phyloP scores from a whole-genome alignment of 1,139 yeast genomes.

The Taphrina confusa region DNA sequence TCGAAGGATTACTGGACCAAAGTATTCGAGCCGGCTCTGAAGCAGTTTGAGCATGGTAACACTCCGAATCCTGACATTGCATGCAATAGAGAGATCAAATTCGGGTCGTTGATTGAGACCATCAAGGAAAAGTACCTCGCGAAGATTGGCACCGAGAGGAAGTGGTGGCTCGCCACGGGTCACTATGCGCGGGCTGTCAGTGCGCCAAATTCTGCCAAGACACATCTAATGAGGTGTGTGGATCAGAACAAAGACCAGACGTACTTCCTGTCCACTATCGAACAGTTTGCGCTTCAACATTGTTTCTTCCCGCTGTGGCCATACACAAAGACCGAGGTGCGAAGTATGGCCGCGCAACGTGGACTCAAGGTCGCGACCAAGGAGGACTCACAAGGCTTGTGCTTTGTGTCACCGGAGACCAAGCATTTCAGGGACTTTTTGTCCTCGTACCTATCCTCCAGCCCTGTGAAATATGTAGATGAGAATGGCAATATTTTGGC shows the following conservation, averaged over 20 bases:
- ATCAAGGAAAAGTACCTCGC: constrained; percentile 35
- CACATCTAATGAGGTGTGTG: constrained; percentile 58
- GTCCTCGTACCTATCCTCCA: constrained; percentile 67
- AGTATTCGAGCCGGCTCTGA: constrained; percentile 90
- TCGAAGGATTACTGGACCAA: constrained; percentile 90
- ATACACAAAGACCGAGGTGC: constrained; percentile 68
- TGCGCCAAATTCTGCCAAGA: constrained; percentile 41
- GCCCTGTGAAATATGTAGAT: constrained; percentile 76
- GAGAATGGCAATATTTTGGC: constrained; percentile 62
- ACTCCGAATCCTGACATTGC: constrained; percentile 96
- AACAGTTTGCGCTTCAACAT: constrained; percentile 52
- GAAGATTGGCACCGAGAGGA: constrained; percentile 39
- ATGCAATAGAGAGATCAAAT: constrained; percentile 81
- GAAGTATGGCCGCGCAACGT: constrained; percentile 61
- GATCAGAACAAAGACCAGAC: constrained; percentile 81
- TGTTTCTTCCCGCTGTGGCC: constrained; percentile 80
- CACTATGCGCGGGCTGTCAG: constrained; percentile 61
- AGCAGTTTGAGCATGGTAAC: constrained; percentile 63
- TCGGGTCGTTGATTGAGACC: constrained; percentile 55
- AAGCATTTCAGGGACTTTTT: constrained; percentile 72
- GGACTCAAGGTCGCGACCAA: constrained; percentile 67
- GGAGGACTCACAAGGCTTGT: constrained; percentile 92
- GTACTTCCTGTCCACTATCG: constrained; percentile 75
- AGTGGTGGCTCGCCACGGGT: constrained; percentile 82
- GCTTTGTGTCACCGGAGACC: constrained; percentile 73